A percentile compares a stretch with the other conserved stretches of the same genome.
phyloP scores from a whole-genome alignment of 257 asterid genomes.

The Dorcoceras hygrometricum region DNA sequence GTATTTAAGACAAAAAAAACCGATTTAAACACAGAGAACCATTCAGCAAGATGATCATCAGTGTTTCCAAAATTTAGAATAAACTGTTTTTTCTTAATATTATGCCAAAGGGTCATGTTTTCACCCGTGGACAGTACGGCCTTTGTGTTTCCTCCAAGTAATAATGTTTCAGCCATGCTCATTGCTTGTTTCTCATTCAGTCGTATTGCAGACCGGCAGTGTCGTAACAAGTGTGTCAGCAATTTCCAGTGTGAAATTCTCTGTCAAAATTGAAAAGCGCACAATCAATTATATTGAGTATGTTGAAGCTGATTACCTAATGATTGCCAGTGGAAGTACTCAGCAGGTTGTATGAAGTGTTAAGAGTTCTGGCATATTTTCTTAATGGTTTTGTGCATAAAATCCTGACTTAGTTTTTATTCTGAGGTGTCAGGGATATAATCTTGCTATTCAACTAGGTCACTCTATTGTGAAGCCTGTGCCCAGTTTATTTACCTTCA shows the following conservation, averaged over 20 bases:
- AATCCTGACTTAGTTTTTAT: slow-evolving; percentile 20
- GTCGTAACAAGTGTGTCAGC: slow-evolving; percentile 67
- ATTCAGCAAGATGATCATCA: slow-evolving; percentile 9
- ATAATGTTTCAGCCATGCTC: slow-evolving; percentile 25
- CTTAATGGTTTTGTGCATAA: slow-evolving; percentile 15
- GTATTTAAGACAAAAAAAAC: not conserved
- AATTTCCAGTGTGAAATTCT: slow-evolving; percentile 49
- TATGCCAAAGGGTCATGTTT: slow-evolving; percentile 3
- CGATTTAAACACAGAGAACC: slow-evolving; percentile 4
- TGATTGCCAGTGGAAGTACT: slow-evolving; percentile 91
- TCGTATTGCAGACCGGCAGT: slow-evolving; percentile 74
- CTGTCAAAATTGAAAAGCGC: slow-evolving; percentile 71
- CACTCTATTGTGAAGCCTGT: slow-evolving; percentile 89
- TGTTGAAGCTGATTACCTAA: slow-evolving; percentile 64
- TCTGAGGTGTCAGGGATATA: slow-evolving; percentile 59
- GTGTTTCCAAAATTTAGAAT: slow-evolving; percentile 1
- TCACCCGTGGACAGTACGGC: slow-evolving; percentile 1
- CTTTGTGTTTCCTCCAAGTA: slow-evolving; percentile 13
- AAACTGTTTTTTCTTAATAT: not conserved
- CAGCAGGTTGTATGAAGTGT: slow-evolving; percentile 57
- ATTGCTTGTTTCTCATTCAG: slow-evolving; percentile 39
- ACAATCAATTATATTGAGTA: slow-evolving; percentile 50
- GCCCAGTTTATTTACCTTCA: slow-evolving; percentile 96
- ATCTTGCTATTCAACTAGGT: slow-evolving; percentile 76
- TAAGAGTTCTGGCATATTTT: slow-evolving; percentile 19